Evolutionary conservation across 140 eudicot genomes (phyloP), one percentile per base, ranked within the genome.

Genomic region (Bidens hawaiensis): DNA sequence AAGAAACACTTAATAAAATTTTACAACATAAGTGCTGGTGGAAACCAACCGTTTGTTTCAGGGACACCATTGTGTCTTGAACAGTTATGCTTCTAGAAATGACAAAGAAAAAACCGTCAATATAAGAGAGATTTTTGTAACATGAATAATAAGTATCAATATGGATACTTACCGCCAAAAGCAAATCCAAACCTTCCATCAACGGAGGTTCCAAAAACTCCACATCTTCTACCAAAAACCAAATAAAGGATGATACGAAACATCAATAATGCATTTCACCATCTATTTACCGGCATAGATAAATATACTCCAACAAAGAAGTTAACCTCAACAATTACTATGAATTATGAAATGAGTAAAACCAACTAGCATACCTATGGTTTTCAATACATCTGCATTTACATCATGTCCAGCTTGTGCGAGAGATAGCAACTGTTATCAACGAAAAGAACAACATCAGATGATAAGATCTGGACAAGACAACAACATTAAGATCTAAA

Each of bases 381-480:
- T 73, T 68, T 47, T 73, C 16, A 93, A 81, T 45, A 85, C 47
- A 55, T 71, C 87, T 4, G 82, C 72, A 58, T 34, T 81, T 46
- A 88, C 15, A 71, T 88, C 94, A 67, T 75, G 71, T 47, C 96
- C 99, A 2, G 80, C 79, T 88, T 93, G 99, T 60, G 99, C 99
- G 26, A 93, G 62, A 21, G 96, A 78, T 26, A 93, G 68, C 76
- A 93, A 68, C 99, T 93, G 65, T 71, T 42, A 36, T 16, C 47
- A 64, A 26, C 31, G 0, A 75, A 6, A 62, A 8, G n/a, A n/a
- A 55, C 23, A 55, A 45, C 57, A 25, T 13, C 16, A 54, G 11
- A n/a, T 63, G n/a, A n/a, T n/a, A n/a, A n/a, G n/a, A n/a, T n/a
- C n/a, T 15, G 21, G 15, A 15, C 46, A 45, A 43, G 22, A 43